Conservation (phyloP, 805 yeast species). For the Grigorovia humatica region DNA sequence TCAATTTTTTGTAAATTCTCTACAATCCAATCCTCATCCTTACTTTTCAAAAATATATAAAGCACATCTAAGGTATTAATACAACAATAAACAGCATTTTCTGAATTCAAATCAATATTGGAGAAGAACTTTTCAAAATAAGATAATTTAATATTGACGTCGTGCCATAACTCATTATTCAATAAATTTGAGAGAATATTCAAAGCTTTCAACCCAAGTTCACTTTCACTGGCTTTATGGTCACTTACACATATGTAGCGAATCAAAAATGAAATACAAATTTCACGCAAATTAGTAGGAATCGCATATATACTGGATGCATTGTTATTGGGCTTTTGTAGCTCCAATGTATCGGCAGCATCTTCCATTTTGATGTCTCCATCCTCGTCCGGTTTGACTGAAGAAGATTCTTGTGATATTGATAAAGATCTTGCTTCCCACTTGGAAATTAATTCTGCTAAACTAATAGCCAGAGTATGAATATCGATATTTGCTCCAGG, state of each 20-base stretch:
- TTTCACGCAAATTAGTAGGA: conserved; percentile 75
- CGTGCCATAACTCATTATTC: conserved; percentile 73
- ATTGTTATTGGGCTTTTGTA: neutral
- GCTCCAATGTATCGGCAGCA: conserved; percentile 3
- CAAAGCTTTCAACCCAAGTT: conserved; percentile 70
- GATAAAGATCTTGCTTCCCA: conserved; percentile 62
- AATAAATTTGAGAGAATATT: conserved; percentile 65
- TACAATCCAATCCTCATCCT: conserved; percentile 67
- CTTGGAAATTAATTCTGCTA: conserved; percentile 71
- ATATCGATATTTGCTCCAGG: conserved; percentile 72
- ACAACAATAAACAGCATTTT: conserved; percentile 65
- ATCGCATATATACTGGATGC: conserved; percentile 28
- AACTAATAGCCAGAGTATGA: conserved; percentile 76
- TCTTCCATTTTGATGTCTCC: conserved; percentile 23
- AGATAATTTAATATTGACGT: conserved; percentile 73
- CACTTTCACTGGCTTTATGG: conserved; percentile 74
- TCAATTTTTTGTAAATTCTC: conserved; percentile 61
- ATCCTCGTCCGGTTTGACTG: conserved; percentile 13
- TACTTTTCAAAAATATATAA: conserved; percentile 71
- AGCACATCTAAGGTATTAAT: conserved; percentile 87
- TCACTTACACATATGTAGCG: conserved; percentile 81
- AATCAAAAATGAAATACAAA: conserved; percentile 80
- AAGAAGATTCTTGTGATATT: conserved; percentile 3
- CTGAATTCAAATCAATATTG: conserved; percentile 62
- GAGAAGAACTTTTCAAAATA: conserved; percentile 83